Conservation (phyloP, 2,329 filamentous ascomycete species). For the Aspergillus vadensis region DNA sequence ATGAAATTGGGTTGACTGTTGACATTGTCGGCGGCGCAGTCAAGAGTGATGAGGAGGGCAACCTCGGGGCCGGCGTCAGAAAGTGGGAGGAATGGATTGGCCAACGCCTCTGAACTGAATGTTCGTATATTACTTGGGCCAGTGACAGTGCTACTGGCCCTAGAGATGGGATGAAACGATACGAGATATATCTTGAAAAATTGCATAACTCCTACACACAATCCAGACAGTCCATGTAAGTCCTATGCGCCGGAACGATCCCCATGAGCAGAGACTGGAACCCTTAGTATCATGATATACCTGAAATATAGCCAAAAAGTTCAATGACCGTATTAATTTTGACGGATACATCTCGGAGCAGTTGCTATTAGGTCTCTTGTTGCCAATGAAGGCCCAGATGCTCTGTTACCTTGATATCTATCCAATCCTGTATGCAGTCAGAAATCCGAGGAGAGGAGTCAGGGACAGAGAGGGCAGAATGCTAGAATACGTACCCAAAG, state of each 20-base stretch:
- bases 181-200: background rate
- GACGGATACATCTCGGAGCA: background rate
- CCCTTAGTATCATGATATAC: background rate
- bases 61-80: constrained; percentile 69
- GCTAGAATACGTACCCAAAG: background rate
- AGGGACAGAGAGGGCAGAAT: background rate
- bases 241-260: background rate
- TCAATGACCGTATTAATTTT: background rate
- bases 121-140: background rate
- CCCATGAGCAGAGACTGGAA: background rate
- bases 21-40: constrained; percentile 70
- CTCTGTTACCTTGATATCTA: constrained; percentile 21
- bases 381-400: constrained; percentile 16
- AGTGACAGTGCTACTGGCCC: background rate
- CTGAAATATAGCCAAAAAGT: background rate
- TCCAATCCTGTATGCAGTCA: constrained; percentile 22
- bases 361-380: background rate
- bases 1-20: constrained; percentile 73
- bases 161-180: background rate
- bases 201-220: background rate
- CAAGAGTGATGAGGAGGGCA: constrained; percentile 57
- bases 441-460: background rate
- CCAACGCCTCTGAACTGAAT: constrained; percentile 61
- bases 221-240: background rate
- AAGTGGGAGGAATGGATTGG: constrained; percentile 93